A percentile compares a stretch with the other conserved stretches of the same genome.
phyloP scores from a whole-genome alignment of 305 asterid species.

The Striga hermonthica region DNA sequence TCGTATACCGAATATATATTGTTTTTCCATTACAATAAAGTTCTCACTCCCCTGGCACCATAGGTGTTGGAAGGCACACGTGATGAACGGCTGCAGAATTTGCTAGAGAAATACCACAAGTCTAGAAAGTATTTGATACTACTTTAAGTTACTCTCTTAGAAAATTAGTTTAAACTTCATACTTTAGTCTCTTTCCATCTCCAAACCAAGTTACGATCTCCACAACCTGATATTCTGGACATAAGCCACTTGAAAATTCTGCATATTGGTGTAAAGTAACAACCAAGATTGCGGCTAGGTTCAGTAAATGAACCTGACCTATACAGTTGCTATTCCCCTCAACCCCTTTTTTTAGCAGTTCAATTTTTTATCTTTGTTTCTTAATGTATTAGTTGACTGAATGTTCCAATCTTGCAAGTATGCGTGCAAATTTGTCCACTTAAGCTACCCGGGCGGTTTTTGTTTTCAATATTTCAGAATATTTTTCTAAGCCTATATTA shows the following conservation, averaged over 20 bases:
- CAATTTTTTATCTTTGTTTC: not conserved
- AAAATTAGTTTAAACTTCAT: constrained; percentile 1
- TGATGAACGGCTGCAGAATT: constrained; percentile 69
- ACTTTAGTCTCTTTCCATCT: not conserved
- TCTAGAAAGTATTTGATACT: constrained; percentile 62
- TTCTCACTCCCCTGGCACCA: constrained; percentile 23
- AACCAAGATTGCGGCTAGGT: constrained; percentile 1
- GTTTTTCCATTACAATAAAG: constrained; percentile 21
- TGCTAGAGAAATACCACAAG: constrained; percentile 90
- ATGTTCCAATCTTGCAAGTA: not conserved
- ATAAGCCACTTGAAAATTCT: not conserved
- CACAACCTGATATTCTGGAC: not conserved
- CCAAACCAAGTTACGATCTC: not conserved
- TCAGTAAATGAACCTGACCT: not conserved
- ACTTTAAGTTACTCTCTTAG: constrained; percentile 18
- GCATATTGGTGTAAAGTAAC: constrained; percentile 11
- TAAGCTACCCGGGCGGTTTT: constrained; percentile 1
- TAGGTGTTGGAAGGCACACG: constrained; percentile 98
- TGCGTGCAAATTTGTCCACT: constrained; percentile 20
- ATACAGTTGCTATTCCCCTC: not conserved
- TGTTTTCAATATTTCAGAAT: constrained; percentile 6
- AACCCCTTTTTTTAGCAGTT: not conserved
- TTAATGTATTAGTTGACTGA: constrained; percentile 5
- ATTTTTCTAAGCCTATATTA: not conserved
- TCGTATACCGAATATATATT: not conserved